These are phyloP conservation scores for Pseudozyma thailandica DNA, from an alignment of 1,284 basidiomycete genomes.

Conservation along the genomic window DNA sequence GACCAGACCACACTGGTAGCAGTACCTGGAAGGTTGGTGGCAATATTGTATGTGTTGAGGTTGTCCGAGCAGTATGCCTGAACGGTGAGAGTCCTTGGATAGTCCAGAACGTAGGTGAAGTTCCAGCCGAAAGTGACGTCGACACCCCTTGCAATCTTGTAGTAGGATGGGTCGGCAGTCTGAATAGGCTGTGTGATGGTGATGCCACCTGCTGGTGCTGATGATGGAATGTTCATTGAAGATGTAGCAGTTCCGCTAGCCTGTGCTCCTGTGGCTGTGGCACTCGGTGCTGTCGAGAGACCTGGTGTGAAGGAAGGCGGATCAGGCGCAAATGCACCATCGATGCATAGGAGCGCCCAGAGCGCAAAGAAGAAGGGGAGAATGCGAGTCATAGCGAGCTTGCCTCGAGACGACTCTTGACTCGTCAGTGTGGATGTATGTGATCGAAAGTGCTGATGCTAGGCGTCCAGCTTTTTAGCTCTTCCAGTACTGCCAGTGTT, in stretches of 20 bases:
- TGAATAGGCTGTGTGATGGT: conserved; percentile 63
- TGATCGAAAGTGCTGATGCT: no score
- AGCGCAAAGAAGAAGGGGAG: conserved; percentile 25
- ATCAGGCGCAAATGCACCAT: conserved; percentile 27
- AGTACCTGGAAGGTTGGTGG: conserved; percentile 57
- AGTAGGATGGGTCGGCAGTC: conserved; percentile 63
- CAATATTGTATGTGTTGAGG: conserved; percentile 61
- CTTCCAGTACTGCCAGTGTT: no score
- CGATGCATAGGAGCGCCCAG: conserved; percentile 25
- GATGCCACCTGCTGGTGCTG: conserved; percentile 61
- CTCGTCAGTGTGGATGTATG: neutral
- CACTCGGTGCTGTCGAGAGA: conserved; percentile 2
- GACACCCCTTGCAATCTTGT: conserved; percentile 65
- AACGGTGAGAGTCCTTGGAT: conserved; percentile 55
- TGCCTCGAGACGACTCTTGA: neutral
- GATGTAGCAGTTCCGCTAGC: conserved; percentile 11
- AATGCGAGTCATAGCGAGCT: conserved; percentile 13
- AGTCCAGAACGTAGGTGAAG: conserved; percentile 61
- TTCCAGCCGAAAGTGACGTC: conserved; percentile 67
- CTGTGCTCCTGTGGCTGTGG: conserved; percentile 11
- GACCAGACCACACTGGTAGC: conserved; percentile 62
- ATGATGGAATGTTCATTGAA: conserved; percentile 46
- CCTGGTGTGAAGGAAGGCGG: conserved; percentile 40
- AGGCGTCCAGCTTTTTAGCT: no score
- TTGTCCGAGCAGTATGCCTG: conserved; percentile 64